phyloP scores from a whole-genome alignment of 345 rosid species.

The Ricinus communis region DNA sequence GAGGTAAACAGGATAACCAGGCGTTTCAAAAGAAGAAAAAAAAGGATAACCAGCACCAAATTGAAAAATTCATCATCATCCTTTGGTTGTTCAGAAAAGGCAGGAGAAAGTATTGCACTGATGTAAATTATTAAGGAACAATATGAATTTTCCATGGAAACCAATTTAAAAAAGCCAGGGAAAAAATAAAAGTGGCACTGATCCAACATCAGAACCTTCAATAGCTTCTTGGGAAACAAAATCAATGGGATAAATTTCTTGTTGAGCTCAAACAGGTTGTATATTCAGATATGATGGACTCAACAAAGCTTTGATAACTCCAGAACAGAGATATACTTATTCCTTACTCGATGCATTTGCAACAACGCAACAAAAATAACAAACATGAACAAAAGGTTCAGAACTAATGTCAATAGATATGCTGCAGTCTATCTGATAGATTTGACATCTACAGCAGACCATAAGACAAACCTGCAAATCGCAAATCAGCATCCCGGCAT shows the following conservation, averaged over 20 bases:
- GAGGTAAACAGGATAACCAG: not conserved
- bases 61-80: not conserved
- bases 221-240: not conserved
- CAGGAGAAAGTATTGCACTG: too few species aligned
- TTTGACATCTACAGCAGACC: not conserved
- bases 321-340: not conserved
- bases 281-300: not conserved
- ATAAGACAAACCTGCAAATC: conserved; percentile 74
- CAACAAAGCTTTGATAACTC: not conserved
- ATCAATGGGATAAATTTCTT: not conserved
- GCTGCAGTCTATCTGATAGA: not conserved
- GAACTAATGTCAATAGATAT: not conserved
- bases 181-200: not conserved
- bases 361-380: too few species aligned
- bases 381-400: not conserved
- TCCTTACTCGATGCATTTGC: not conserved
- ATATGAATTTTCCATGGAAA: not conserved
- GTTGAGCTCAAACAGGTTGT: not conserved
- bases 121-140: not conserved
- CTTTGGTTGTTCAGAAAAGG: not conserved
- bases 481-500: conserved; percentile 80
- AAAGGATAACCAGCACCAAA: too few species aligned
- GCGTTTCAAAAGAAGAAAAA: too few species aligned
- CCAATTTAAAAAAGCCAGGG: not conserved
- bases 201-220: not conserved